Percentiles rank a stretch among this genome's conserved stretches.
These are phyloP conservation scores for Syzygium aromaticum DNA, from an alignment of 345 rosid species.

Conservation along the genomic window DNA sequence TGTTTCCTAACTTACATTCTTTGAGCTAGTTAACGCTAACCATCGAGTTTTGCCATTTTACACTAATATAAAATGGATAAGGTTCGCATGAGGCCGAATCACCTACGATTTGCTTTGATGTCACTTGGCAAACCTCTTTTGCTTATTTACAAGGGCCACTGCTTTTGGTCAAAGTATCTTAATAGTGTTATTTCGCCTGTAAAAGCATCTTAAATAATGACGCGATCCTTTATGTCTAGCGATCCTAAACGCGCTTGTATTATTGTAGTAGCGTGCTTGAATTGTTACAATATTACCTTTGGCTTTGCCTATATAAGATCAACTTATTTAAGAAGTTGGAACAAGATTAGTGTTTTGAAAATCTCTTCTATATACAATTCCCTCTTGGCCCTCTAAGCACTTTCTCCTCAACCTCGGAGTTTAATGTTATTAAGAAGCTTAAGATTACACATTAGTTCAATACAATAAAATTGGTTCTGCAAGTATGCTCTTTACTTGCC, in stretches of 20 bases:
- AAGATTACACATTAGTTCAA: background rate
- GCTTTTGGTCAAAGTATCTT: background rate
- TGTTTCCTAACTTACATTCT: background rate
- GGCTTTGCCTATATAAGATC: background rate
- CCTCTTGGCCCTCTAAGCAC: background rate
- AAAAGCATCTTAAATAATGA: background rate
- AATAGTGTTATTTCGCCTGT: background rate
- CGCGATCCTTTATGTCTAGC: background rate
- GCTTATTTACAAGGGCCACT: background rate
- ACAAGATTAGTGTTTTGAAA: background rate
- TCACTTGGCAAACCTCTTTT: background rate
- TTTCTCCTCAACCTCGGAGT: background rate
- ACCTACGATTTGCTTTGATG: background rate
- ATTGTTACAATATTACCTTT: background rate
- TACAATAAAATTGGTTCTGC: background rate
- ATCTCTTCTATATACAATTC: background rate
- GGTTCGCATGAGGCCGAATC: background rate
- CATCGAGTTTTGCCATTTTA: too few relatives aligned
- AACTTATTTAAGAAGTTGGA: background rate
- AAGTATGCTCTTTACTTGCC: background rate
- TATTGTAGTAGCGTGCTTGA: background rate
- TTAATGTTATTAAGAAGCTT: background rate
- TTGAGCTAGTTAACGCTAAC: too few relatives aligned
- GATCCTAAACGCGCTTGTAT: background rate
- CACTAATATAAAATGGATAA: background rate